A percentile compares a stretch with the other conserved stretches of the same genome.
Evolutionary conservation across 208 protist genomes (phyloP).

Genomic region (Naegleria lovaniensis): DNA sequence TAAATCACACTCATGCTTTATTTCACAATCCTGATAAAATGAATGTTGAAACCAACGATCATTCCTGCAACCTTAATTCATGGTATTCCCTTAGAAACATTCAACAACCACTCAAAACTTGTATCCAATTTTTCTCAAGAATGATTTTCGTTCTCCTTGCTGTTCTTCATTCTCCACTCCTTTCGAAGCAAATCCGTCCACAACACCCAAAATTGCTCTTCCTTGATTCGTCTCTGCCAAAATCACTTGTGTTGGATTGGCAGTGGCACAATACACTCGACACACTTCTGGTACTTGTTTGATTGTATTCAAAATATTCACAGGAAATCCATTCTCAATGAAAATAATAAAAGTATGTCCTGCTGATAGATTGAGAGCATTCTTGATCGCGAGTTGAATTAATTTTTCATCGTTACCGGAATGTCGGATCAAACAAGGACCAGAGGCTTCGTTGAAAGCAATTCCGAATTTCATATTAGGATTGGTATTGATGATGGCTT

Average conservation of each 20-base stretch:
- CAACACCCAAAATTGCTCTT: constrained; percentile 13
- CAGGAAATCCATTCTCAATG: constrained; percentile 28
- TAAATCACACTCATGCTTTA: too few species aligned
- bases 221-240: neutral
- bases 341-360: constrained; percentile 35
- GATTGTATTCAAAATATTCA: constrained; percentile 29
- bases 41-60: too few species aligned
- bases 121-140: constrained; percentile 28
- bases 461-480: constrained; percentile 34
- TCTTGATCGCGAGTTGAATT: constrained; percentile 21
- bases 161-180: constrained; percentile 26
- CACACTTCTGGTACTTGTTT: constrained; percentile 27
- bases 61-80: too few species aligned
- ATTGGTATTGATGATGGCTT: constrained; percentile 10
- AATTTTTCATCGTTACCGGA: constrained; percentile 28
- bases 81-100: too few species aligned
- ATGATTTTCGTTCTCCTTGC: constrained; percentile 7
- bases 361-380: neutral
- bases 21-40: too few species aligned
- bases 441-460: constrained; percentile 35
- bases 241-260: constrained; percentile 31
- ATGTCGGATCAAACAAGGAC: constrained; percentile 27
- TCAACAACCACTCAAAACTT: constrained; percentile 1
- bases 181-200: constrained; percentile 18
- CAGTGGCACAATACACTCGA: constrained; percentile 28